phyloP scores from a whole-genome alignment of 2,329 filamentous ascomycete genomes.

The Zopfia rhizophila region DNA sequence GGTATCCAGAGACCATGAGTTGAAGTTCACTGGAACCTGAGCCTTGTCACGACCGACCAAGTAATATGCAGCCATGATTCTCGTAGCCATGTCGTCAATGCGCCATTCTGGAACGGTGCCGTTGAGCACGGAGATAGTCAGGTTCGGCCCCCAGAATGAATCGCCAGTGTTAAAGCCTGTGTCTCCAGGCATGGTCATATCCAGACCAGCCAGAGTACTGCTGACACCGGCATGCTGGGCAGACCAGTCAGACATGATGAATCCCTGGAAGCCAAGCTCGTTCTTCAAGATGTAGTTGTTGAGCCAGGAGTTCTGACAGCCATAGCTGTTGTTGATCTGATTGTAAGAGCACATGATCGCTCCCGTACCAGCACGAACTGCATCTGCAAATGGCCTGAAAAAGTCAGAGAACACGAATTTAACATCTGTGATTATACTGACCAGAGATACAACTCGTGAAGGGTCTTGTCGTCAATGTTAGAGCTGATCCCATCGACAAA shows the following conservation, averaged over 20 bases:
- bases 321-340: conserved; percentile 82
- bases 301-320: conserved; percentile 80
- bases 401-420: conserved; percentile 1
- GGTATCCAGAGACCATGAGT: conserved; percentile 84
- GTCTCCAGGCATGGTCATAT: conserved; percentile 88
- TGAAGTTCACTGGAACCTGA: conserved; percentile 77
- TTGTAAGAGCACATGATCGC: conserved; percentile 73
- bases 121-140: conserved; percentile 88
- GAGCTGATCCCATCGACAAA: conserved; percentile 70
- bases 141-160: conserved; percentile 85
- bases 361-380: conserved; percentile 61
- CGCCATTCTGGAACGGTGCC: conserved; percentile 89
- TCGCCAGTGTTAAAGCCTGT: conserved; percentile 76
- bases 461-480: conserved; percentile 71
- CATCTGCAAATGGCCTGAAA: conserved; percentile 60
- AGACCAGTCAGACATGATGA: conserved; percentile 77
- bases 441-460: conserved; percentile 73
- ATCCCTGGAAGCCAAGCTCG: conserved; percentile 84
- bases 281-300: conserved; percentile 81
- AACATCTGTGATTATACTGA: conserved; percentile 21
- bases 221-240: conserved; percentile 77
- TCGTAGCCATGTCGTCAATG: conserved; percentile 89
- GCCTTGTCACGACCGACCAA: conserved; percentile 67
- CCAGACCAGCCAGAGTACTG: conserved; percentile 76
- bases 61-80: conserved; percentile 77